Percentiles rank a stretch among this genome's conserved stretches.
Evolutionary conservation across 1,284 basidiomycete species (phyloP).

Genomic region (Austroboletus novae-zelandiae): DNA sequence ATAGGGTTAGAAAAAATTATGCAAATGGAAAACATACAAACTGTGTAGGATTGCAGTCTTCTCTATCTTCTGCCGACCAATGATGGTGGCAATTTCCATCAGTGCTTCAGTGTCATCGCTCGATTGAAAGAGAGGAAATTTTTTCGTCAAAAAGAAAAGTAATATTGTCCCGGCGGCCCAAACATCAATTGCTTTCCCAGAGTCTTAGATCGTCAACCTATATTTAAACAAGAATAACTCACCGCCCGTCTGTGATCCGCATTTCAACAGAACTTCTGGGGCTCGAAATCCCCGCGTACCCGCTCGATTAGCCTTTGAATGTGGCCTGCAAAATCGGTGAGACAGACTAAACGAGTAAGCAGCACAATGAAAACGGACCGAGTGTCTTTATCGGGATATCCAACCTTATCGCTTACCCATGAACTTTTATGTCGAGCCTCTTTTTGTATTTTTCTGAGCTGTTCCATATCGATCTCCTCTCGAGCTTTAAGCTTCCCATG

Average conservation of each 20-base stretch:
- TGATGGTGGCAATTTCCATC: slow-evolving; percentile 90
- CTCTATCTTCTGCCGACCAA: slow-evolving; percentile 85
- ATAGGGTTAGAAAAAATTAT: slow-evolving; percentile 11
- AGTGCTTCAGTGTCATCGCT: slow-evolving; percentile 94
- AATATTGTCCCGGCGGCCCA: slow-evolving; percentile 96
- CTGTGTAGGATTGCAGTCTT: slow-evolving; percentile 87
- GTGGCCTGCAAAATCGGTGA: slow-evolving; percentile 52
- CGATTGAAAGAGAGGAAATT: slow-evolving; percentile 95
- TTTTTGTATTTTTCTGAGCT: slow-evolving; percentile 51
- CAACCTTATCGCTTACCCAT: slow-evolving; percentile 63
- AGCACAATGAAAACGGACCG: slow-evolving; percentile 39
- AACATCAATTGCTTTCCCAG: slow-evolving; percentile 80
- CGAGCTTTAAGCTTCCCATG: slow-evolving; percentile 58
- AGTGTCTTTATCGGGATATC: slow-evolving; percentile 69
- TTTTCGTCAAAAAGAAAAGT: slow-evolving; percentile 87
- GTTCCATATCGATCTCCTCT: slow-evolving; percentile 41
- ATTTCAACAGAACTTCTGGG: slow-evolving; percentile 96
- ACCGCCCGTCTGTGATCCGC: slow-evolving; percentile 92
- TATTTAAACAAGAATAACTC: slow-evolving; percentile 22
- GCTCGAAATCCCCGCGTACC: slow-evolving; percentile 97
- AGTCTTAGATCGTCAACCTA: slow-evolving; percentile 7
- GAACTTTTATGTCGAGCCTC: slow-evolving; percentile 61
- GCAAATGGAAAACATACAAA: slow-evolving; percentile 40
- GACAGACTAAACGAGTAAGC: slow-evolving; percentile 3
- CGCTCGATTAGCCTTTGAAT: slow-evolving; percentile 93